Conservation (phyloP, 2,329 filamentous ascomycete genomes). For the Epichloe baconii region DNA sequence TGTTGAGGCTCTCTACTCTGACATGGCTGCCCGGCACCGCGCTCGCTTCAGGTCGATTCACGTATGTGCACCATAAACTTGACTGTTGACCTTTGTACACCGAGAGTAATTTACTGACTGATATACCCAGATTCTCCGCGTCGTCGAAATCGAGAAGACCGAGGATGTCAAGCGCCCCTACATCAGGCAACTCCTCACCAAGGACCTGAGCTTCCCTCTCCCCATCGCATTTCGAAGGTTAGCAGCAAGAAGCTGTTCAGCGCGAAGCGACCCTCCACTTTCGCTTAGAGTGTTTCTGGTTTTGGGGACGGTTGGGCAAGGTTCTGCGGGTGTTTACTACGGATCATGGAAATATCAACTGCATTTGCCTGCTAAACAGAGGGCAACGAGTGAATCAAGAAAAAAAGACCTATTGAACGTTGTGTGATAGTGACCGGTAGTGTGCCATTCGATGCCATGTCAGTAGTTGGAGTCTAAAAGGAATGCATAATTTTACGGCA, state of each 20-base stretch:
- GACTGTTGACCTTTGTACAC: neutral
- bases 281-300: conserved; percentile 66
- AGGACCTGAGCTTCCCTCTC: conserved; percentile 95
- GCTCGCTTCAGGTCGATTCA: conserved; percentile 97
- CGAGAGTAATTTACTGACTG: conserved; percentile 3
- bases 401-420: conserved; percentile 10
- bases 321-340: conserved; percentile 47
- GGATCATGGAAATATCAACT: conserved; percentile 47
- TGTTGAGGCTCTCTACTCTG: conserved; percentile 94
- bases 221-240: conserved; percentile 83
- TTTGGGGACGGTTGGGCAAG: conserved; percentile 37
- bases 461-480: conserved; percentile 5
- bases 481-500: conserved; percentile 4
- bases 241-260: conserved; percentile 83
- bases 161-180: conserved; percentile 96
- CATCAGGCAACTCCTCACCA: conserved; percentile 95
- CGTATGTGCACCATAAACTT: conserved; percentile 46
- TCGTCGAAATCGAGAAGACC: conserved; percentile 90
- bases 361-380: conserved; percentile 39
- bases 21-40: conserved; percentile 97
- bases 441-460: conserved; percentile 2
- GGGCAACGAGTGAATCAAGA: conserved; percentile 33
- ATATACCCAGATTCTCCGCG: conserved; percentile 72
- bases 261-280: conserved; percentile 87
- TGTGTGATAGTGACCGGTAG: conserved; percentile 1